Conservation (phyloP, 2,329 filamentous ascomycete genomes). For the Monosporascus sp. region DNA sequence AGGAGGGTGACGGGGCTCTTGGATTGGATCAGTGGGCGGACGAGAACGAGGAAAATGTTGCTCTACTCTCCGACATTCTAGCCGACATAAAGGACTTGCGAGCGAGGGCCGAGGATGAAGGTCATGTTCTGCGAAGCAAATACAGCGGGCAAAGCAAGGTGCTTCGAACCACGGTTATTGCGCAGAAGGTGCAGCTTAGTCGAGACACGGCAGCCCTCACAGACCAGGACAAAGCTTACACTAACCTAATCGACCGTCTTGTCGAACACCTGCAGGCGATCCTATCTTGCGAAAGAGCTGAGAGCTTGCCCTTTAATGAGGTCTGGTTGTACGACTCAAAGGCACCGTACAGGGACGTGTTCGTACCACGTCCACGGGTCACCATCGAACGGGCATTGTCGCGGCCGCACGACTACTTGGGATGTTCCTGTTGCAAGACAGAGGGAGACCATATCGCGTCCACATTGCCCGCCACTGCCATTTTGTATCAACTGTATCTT, state of each 20-base stretch:
- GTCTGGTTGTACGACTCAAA: constrained; percentile 70
- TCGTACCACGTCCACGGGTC: constrained; percentile 66
- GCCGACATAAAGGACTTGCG: constrained; percentile 42
- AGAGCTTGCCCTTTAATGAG: constrained; percentile 59
- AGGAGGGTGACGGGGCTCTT: constrained; percentile 33
- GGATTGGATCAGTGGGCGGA: constrained; percentile 28
- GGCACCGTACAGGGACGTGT: constrained; percentile 66
- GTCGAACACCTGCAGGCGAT: constrained; percentile 40
- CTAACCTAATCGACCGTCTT: constrained; percentile 55
- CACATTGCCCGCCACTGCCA: constrained; percentile 63
- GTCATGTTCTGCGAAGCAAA: constrained; percentile 61
- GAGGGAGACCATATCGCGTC: constrained; percentile 46
- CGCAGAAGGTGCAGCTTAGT: constrained; percentile 75
- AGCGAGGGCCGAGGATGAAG: constrained; percentile 36
- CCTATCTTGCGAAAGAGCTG: constrained; percentile 32
- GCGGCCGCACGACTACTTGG: constrained; percentile 71
- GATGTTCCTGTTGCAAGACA: constrained; percentile 61
- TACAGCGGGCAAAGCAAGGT: constrained; percentile 68
- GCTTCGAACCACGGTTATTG: constrained; percentile 71
- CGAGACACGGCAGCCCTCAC: constrained; percentile 68
- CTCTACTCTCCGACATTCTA: constrained; percentile 36
- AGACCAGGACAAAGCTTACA: constrained; percentile 66
- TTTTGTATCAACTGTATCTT: constrained; percentile 73
- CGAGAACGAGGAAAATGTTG: constrained; percentile 26
- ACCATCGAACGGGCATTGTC: constrained; percentile 67